Percentiles rank a stretch among this genome's conserved stretches.
Evolutionary conservation across 495 filamentous ascomycete genomes (phyloP).

Genomic region (Aspergillus homomorphus): DNA sequence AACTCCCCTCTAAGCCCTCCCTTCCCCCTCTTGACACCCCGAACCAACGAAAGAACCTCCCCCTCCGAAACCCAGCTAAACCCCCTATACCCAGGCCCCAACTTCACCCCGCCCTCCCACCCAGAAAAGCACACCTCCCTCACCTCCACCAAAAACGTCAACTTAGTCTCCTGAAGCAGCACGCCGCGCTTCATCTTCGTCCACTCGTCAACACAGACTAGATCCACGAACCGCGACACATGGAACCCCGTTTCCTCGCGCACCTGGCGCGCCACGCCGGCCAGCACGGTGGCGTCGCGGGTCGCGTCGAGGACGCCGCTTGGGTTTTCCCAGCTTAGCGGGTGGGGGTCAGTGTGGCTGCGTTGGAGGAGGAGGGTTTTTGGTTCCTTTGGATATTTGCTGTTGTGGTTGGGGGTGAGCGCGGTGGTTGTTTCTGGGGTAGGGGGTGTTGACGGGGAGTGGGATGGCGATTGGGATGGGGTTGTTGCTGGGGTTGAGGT

Average conservation of each 20-base stretch:
- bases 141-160: slow-evolving; percentile 40
- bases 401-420: slow-evolving; percentile 3
- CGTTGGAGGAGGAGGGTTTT: slow-evolving; percentile 55
- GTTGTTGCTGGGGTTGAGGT: not conserved
- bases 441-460: not conserved
- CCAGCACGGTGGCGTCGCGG: slow-evolving; percentile 43
- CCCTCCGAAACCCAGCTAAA: not conserved
- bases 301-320: slow-evolving; percentile 49
- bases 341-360: slow-evolving; percentile 40
- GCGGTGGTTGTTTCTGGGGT: not conserved
- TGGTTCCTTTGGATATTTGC: too few relatives aligned
- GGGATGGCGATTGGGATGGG: not conserved
- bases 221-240: slow-evolving; percentile 41
- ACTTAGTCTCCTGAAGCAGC: slow-evolving; percentile 28
- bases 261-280: slow-evolving; percentile 53
- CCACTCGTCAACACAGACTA: slow-evolving; percentile 39
- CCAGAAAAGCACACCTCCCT: not conserved
- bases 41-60: not conserved
- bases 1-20: not conserved
- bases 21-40: not conserved
- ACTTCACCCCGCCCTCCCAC: not conserved
- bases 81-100: not conserved
- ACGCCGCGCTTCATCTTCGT: slow-evolving; percentile 14
- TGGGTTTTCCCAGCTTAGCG: slow-evolving; percentile 56
- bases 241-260: slow-evolving; percentile 58